Evolutionary conservation across 106 monocot genomes (phyloP), one percentile per base, ranked within the genome.

Genomic region (Acorus gramineus): DNA sequence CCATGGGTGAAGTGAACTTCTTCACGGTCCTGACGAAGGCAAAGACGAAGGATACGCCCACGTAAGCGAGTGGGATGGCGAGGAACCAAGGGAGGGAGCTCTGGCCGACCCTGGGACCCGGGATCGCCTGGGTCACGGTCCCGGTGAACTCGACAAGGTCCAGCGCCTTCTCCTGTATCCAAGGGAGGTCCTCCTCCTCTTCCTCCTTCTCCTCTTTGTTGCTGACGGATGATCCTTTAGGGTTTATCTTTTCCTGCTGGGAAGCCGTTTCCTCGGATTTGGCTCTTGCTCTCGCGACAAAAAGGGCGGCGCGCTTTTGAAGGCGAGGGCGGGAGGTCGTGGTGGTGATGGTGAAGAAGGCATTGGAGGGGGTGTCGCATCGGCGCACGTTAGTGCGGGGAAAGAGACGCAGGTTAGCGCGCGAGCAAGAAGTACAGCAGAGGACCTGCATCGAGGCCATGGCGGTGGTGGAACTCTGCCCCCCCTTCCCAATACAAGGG

Each of bases 101-200:
- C 56, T 69, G 77, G 42, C 83, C 96, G 10, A 98, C 75, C 4
- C 91, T 63, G 2, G 96, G 96, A 6, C 96, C 96, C 2, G 96
- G 96, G 11, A 98, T 73, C 48, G 96, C 88, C 56, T 98, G 84
- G 43, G 88, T 79, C 44, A 98, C 96, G 9, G 85, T 98, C 8
- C 96, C 96, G 46, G 91, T 91, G 84, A 91, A 98, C 87, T 98
- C 96, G 48, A 98, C 96, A 13, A 98, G 71, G 69, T 98, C 91
- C 55, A 88, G 55, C 9, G 96, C 87, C 74, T 98, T 98, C 67
- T 98, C 96, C 77, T 98, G 85, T 42, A 98, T 79, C 96, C 96
- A 98, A 4, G 96, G 96, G 52, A 98, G 44, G 45, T 98, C 96
- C 79, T 98, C 96, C 82, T 91, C 87, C 54, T 81, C 84, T 50